Evolutionary conservation across 768 basidiomycete species (phyloP), one percentile per base, ranked within the genome.

Genomic region (Russula ochroleuca): DNA sequence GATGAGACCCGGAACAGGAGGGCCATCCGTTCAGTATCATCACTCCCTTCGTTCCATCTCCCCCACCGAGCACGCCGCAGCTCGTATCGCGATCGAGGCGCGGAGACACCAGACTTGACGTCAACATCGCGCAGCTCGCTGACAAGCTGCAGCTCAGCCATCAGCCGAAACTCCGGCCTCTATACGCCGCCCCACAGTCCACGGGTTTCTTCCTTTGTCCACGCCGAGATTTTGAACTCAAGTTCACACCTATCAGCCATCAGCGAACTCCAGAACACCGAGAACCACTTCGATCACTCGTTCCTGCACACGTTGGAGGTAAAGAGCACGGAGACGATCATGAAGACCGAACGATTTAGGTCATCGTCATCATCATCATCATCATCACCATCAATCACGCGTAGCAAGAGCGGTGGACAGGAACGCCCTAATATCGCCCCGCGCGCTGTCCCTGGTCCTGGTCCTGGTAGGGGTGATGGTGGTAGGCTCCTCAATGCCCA

Each of bases 81-180:
- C 31, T 55, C 19, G 7, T 52, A 35, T 40, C 58, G 63, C 8
- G 63, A 55, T 23, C 28, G 63, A 19, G n/a, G 37, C 17, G 10
- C 23, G 2, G 63, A 59, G 25, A 64, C 63, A 48, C 52, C 63
- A 10, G 58, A 52, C 11, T 49, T 64, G 15, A 54, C 70, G 3
- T 72, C 73, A n/a, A 63, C 71, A 17, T 73, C 74, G 31, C 69
- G 66, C 57, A 75, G 69, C 62, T 73, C 75, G 9, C 40, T 72
- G 41, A 68, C 64, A 8, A 63, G 67, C 59, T 63, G 62, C 55
- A 43, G 23, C 31, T 43, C 60, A 0, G 52, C 65, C 8, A 45
- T 52, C 33, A 64, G 63, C 21, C 58, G 40, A 8, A 48, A 15
- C 28, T 58, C 61, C n/a, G 33, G 13, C 5, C 58, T 67, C 15